Base-by-base conservation (phyloP, 2,329 filamentous ascomycete genomes). In the Chalara sp. region DNA sequence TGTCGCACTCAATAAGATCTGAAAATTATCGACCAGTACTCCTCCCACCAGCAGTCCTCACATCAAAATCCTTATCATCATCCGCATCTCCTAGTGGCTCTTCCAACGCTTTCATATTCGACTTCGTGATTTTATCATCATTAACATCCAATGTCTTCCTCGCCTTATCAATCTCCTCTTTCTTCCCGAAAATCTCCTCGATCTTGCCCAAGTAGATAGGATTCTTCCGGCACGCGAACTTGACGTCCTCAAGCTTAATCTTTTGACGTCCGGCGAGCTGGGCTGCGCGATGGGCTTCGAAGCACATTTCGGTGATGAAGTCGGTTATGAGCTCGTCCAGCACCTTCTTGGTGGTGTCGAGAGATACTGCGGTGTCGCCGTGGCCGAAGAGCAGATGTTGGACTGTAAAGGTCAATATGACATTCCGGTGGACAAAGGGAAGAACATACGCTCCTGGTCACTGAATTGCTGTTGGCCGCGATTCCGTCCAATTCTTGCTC, bases 161-260 rank as follows among this genome's bases (percentile, higher is more conserved):
- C 48, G 88, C 86, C 63, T 86, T 81, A 67, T 93, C 93, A 56
- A 97, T 83, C 65, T 90, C 84, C 65, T 84, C 84, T 60, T 95
- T 89, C 76, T 92, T 91, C 69, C 89, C 86, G 58, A 96, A 79
- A 64, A 95, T 81, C 72, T 96, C 90, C 66, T 89, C 83, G 49
- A 97, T 90, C 63, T 92, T 84, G 46, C 93, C 93, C 42, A 97
- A 75, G 66, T 95, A 95, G 53, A 80, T 76, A 6, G 87, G 84
- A 63, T 97, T 95, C 57, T 87, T 82, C 32, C 93, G 81, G 60
- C 97, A 81, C 39, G 90, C 89, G 70, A 95, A 99, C 64, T 95
- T 90, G 72, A 99, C 96, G 70, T 99, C 93, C 64, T 96, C 92
- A 63, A 95, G 88, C 69, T 99, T 99, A 71, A 99, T 90, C 72